Evolutionary conservation across 805 yeast genomes (phyloP).

Genomic region (Jamesozyma gamospora): DNA sequence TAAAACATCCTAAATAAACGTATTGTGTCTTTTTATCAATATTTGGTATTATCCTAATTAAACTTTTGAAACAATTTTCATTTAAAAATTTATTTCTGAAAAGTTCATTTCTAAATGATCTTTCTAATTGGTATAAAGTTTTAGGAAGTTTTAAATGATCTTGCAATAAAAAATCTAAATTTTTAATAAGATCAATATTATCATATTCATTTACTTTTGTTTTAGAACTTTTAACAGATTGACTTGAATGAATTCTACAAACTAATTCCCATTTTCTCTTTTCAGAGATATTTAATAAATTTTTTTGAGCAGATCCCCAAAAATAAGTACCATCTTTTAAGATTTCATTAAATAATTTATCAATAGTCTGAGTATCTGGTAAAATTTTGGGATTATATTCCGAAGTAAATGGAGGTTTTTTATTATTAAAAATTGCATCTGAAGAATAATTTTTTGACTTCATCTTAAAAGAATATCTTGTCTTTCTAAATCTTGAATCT

Average conservation of each 20-base stretch:
- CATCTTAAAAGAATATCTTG: constrained; percentile 6
- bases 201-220: not conserved
- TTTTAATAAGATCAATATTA: not conserved
- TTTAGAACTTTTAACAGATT: not conserved
- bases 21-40: constrained; percentile 5
- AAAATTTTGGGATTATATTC: constrained; percentile 7
- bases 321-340: constrained; percentile 19
- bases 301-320: constrained; percentile 21
- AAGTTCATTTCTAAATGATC: constrained; percentile 14
- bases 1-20: constrained; percentile 23
- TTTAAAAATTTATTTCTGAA: constrained; percentile 13
- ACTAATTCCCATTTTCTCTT: constrained; percentile 26
- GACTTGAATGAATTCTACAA: constrained; percentile 13
- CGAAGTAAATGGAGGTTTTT: not conserved
- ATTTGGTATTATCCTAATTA: constrained; percentile 8
- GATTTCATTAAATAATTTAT: constrained; percentile 14
- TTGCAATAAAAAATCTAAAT: constrained; percentile 3
- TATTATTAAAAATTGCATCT: constrained; percentile 2
- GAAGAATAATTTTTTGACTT: constrained; percentile 11
- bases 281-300: constrained; percentile 14
- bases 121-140: constrained; percentile 21
- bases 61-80: constrained; percentile 8
- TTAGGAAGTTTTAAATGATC: constrained; percentile 7
- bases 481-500: not conserved
- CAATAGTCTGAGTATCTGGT: constrained; percentile 17